phyloP scores from a whole-genome alignment of 2,329 filamentous ascomycete species.

The Fusarium sp. region DNA sequence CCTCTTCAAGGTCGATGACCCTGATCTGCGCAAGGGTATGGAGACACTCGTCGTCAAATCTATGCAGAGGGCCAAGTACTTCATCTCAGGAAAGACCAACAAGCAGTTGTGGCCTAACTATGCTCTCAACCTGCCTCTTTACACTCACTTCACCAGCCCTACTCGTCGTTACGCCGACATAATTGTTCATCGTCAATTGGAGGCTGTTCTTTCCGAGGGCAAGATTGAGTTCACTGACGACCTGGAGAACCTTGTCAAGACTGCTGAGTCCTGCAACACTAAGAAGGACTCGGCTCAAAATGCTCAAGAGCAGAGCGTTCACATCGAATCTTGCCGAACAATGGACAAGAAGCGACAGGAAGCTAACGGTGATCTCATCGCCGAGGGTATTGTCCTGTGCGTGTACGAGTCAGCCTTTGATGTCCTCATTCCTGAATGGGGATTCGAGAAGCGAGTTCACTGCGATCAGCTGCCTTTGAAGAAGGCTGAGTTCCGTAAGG shows the following conservation, averaged over 20 bases:
- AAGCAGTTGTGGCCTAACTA: conserved; percentile 89
- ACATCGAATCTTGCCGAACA: conserved; percentile 95
- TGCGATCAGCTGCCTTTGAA: conserved; percentile 97
- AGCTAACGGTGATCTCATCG: conserved; percentile 89
- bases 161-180: conserved; percentile 95
- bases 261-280: conserved; percentile 94
- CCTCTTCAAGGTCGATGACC: conserved; percentile 90
- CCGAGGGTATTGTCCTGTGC: conserved; percentile 94
- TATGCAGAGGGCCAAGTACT: conserved; percentile 97
- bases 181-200: conserved; percentile 93
- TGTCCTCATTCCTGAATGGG: conserved; percentile 96
- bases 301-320: conserved; percentile 97
- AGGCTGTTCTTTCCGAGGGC: conserved; percentile 84
- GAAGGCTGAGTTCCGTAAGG: conserved; percentile 99
- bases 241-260: conserved; percentile 88
- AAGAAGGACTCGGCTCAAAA: conserved; percentile 99
- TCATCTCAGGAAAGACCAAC: conserved; percentile 81
- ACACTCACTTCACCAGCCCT: conserved; percentile 97
- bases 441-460: conserved; percentile 99
- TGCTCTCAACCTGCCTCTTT: conserved; percentile 89
- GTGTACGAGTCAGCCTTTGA: conserved; percentile 99
- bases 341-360: conserved; percentile 95
- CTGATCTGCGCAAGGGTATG: conserved; percentile 94
- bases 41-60: conserved; percentile 95
- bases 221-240: conserved; percentile 90